Evolutionary conservation across 352 stramenopile species (phyloP), one percentile per base, ranked within the genome.

Genomic region (Phytophthora multivora): DNA sequence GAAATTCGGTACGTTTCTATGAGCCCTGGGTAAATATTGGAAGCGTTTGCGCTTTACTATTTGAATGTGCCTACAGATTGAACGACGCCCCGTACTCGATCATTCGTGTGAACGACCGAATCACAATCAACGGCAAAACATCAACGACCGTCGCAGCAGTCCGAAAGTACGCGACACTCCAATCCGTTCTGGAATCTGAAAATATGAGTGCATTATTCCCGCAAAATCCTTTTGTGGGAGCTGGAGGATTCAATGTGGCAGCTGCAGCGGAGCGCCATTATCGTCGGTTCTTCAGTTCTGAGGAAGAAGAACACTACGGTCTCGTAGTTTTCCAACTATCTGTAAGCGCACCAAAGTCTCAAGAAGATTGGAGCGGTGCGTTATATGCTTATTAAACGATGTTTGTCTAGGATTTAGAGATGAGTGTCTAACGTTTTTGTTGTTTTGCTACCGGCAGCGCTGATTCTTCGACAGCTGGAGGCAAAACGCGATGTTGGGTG

Each of bases 31-130:
- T 50, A 21, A 21, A 4, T 31, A n/a, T 7, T 36, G 30, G 18
- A 51, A 8, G n/a, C 4, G 8, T 7, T 30, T n/a, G 46, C 38
- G 23, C 43, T 23, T n/a, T 11, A 19, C 13, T 12, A 33, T 2
- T 58, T 38, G 5, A 33, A 33, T 19, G 8, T 57, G 40, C 8
- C 28, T 21, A 6, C 33, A 88, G 79, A 26, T 65, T 91, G 15
- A 90, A 91, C 39, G 75, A 71, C 21, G 64, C 74, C 11, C 83
- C 83, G 28, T 91, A 91, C 45, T 87, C 78, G 4, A 83, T 89
- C 66, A 91, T 91, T 51, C 83, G 73, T 39, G 66, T 66, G 12
- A 81, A 85, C 61, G 83, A 91, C 52, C 75, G 75, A 35, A 83
- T 91, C 51, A 80, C 77, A 10, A 78, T 91, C 41, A 90, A 90